Percentiles rank a stretch among this genome's conserved stretches.
These are phyloP conservation scores for Begonia peltatifolia DNA, from an alignment of 306 rosid species.

Conservation along the genomic window DNA sequence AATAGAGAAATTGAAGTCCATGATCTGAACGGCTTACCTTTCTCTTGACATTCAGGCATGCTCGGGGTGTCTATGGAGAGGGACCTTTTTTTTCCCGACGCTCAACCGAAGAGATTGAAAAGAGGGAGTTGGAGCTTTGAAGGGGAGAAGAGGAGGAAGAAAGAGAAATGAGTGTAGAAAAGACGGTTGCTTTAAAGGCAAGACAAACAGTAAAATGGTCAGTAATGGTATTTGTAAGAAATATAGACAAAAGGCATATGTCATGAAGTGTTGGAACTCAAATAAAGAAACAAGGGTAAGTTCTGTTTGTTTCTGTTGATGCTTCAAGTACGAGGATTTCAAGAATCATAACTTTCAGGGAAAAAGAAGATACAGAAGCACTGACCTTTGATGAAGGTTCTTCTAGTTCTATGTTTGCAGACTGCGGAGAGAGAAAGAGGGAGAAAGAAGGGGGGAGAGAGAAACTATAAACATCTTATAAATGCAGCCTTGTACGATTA, in stretches of 20 bases:
- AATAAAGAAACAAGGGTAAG: no score
- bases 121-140: background rate
- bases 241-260: no score
- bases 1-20: background rate
- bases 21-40: background rate
- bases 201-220: background rate
- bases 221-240: no score
- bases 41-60: background rate
- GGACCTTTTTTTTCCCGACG: background rate
- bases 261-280: no score
- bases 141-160: background rate
- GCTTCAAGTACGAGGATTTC: no score
- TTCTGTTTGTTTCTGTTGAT: no score
- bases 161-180: background rate
- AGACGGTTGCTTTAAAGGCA: background rate
- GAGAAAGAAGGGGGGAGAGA: background rate
- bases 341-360: background rate
- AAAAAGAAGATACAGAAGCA: slow-evolving; percentile 3
- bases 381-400: slow-evolving; percentile 6
- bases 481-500: slow-evolving; percentile 28
- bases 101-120: background rate
- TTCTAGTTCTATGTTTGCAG: no score
- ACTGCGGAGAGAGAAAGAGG: slow-evolving; percentile 2
- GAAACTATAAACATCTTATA: background rate
- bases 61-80: background rate